Evolutionary conservation across 257 asterid genomes (phyloP).

Genomic region (Salvia splendens): DNA sequence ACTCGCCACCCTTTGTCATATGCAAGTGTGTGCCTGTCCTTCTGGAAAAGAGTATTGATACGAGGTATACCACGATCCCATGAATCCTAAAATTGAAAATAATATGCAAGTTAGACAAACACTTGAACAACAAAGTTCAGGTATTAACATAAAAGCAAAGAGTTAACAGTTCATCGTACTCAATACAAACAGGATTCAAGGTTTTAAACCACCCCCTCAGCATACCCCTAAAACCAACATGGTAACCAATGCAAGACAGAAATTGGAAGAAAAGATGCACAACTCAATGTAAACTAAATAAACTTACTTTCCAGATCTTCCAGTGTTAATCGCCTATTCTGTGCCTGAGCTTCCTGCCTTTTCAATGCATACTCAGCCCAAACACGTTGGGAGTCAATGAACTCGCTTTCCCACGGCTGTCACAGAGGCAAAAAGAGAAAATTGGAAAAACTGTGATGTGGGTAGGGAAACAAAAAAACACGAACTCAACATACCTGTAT

Average conservation of each 20-base stretch:
- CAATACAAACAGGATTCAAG: slow-evolving; percentile 17
- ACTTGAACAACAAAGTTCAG: not conserved
- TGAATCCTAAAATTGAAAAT: slow-evolving; percentile 65
- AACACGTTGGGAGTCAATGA: slow-evolving; percentile 98
- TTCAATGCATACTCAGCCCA: slow-evolving; percentile 99
- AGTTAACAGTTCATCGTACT: slow-evolving; percentile 3
- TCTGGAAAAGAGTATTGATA: slow-evolving; percentile 96
- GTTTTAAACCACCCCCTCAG: slow-evolving; percentile 10
- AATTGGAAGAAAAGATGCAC: not conserved
- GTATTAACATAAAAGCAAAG: not conserved
- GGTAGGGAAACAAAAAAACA: not conserved
- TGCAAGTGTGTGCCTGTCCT: slow-evolving; percentile 98
- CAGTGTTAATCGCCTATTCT: slow-evolving; percentile 90
- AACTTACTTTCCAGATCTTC: slow-evolving; percentile 94
- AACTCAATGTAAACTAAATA: not conserved
- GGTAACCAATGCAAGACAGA: not conserved
- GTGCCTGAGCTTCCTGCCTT: slow-evolving; percentile 99
- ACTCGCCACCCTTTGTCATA: slow-evolving; percentile 99
- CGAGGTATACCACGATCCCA: slow-evolving; percentile 99
- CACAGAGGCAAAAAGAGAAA: slow-evolving; percentile 17
- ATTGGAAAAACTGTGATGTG: slow-evolving; percentile 18
- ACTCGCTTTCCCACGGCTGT: slow-evolving; percentile 99
- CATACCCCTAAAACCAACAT: not conserved
- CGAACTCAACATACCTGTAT: slow-evolving; percentile 63
- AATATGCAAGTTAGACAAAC: slow-evolving; percentile 5